Evolutionary conservation across 345 rosid species (phyloP).

Genomic region (Lagerstroemia speciosa): DNA sequence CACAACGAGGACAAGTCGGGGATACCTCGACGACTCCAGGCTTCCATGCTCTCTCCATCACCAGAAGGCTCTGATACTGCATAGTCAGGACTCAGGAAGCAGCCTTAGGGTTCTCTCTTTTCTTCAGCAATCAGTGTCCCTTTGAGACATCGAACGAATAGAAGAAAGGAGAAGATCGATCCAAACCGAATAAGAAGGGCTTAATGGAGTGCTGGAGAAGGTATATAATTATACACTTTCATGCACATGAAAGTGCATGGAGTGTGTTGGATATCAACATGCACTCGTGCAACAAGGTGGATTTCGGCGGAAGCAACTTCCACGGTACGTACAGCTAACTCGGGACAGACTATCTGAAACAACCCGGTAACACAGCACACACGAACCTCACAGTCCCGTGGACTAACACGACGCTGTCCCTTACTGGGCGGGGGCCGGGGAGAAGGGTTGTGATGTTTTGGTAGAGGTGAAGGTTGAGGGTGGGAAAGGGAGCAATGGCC

Average conservation of each 20-base stretch:
- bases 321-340: neutral
- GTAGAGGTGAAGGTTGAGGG: conserved; percentile 9
- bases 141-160: neutral
- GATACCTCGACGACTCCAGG: conserved; percentile 33
- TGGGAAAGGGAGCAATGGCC: conserved; percentile 34
- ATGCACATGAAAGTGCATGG: conserved; percentile 12
- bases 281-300: conserved; percentile 24
- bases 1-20: conserved; percentile 59
- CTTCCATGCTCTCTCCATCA: conserved; percentile 48
- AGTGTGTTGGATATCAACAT: conserved; percentile 14
- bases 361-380: neutral
- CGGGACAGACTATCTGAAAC: neutral
- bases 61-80: neutral
- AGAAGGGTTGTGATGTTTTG: neutral
- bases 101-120: neutral
- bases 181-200: neutral
- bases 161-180: neutral
- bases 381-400: conserved; percentile 18
- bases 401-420: conserved; percentile 34
- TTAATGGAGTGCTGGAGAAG: conserved; percentile 7
- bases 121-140: neutral
- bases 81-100: too few relatives aligned
- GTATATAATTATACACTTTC: neutral
- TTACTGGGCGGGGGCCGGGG: conserved; percentile 13
- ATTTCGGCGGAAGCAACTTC: neutral